Conservation (phyloP, 1,284 basidiomycete genomes). For the Sanghuangporus sanghuang region DNA sequence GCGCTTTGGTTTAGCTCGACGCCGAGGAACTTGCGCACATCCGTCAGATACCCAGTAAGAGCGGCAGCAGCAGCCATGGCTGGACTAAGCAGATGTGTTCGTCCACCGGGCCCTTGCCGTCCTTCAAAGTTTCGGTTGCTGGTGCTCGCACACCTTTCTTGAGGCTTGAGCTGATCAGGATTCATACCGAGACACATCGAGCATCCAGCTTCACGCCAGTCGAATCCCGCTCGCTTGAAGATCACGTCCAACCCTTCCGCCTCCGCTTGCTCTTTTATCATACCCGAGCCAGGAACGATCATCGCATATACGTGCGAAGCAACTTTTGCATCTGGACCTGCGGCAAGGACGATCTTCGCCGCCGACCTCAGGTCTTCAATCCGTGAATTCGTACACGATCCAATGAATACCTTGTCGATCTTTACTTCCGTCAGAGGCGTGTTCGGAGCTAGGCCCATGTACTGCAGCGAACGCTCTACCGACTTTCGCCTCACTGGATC, state of each 20-base stretch:
- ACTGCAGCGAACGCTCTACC: constrained; percentile 78
- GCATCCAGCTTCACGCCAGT: constrained; percentile 97
- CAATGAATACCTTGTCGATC: constrained; percentile 94
- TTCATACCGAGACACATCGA: constrained; percentile 99
- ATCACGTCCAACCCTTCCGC: constrained; percentile 87
- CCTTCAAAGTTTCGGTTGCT: constrained; percentile 98
- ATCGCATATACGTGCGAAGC: constrained; percentile 81
- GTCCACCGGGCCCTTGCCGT: constrained; percentile 80
- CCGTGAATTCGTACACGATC: constrained; percentile 95
- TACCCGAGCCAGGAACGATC: constrained; percentile 93
- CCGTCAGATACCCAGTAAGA: constrained; percentile 82
- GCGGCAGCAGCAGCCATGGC: constrained; percentile 97
- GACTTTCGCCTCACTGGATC: constrained; percentile 65
- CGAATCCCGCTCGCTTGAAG: constrained; percentile 93
- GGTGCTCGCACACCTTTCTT: constrained; percentile 92
- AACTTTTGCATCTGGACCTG: constrained; percentile 75
- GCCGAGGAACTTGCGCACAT: constrained; percentile 81
- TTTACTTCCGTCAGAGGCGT: constrained; percentile 81
- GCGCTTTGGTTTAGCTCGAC: constrained; percentile 23
- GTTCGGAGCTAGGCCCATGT: constrained; percentile 88
- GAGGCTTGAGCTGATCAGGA: constrained; percentile 86
- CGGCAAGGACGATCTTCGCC: constrained; percentile 75
- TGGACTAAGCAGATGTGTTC: constrained; percentile 90
- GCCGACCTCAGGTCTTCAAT: constrained; percentile 94
- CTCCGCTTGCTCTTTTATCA: constrained; percentile 94